Evolutionary conservation across 192 early-diverging fungal genomes (phyloP), one percentile per base, ranked within the genome.

Genomic region (Backusella parvicylindrica): DNA sequence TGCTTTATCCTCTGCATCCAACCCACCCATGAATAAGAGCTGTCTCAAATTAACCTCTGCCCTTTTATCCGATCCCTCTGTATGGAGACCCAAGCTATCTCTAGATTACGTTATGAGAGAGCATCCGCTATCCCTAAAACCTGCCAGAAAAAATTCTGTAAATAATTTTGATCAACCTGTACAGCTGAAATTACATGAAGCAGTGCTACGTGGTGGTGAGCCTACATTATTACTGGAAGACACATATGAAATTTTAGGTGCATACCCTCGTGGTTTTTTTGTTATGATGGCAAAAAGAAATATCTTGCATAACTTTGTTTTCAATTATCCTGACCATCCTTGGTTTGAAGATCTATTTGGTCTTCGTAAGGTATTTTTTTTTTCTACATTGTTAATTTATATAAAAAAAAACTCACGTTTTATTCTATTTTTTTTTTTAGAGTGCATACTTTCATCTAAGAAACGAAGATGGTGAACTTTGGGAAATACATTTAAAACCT

Each of bases 401-500:
- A 4, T 31, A 11, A 37, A 60, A 43, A 33, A 0, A 28, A 18
- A 28, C 15, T 71, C 12, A n/a, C 11, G 16, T 23, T 16, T 18
- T 28, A 16, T 23, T 16, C 11, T 28, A 16, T 33, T 37, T 37
- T 38, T 35, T 50, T 49, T 35, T 65, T 75, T 72, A 85, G 88
- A 90, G 84, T 68, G 76, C 84, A 2, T 90, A 87, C 53, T 78
- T 88, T 60, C 81, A 73, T 18, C 73, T 91, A 26, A 71, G 80
- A 35, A 84, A 81, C 15, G 84, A 89, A 32, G 75, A 83, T 16
- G 75, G 76, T 0, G 85, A 86, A 12, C 49, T 76, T 9, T 93
- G 89, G 89, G 90, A 93, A 67, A 71, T 93, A 31, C 92, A 93
- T 78, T 70, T 93, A n/a, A 93, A 93, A 49, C 88, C 87, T 15